Evolutionary conservation across 768 basidiomycete genomes (phyloP).

Genomic region (Mycena filopes): DNA sequence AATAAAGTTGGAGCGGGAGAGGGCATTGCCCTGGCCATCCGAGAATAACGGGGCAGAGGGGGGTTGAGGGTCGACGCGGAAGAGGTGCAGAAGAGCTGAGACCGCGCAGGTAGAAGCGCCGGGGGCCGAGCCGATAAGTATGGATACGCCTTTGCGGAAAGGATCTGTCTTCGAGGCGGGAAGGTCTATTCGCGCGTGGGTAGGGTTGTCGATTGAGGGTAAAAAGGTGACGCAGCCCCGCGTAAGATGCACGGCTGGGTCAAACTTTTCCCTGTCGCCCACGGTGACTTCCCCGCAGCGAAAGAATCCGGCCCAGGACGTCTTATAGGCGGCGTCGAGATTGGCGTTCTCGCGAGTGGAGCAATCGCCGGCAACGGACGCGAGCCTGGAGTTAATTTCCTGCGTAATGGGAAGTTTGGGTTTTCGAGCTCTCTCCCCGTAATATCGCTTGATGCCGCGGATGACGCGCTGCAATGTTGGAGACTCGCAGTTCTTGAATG

Average conservation of each 20-base stretch:
- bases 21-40: slow-evolving; percentile 1
- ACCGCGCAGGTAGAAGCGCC: not conserved
- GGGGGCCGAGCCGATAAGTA: not conserved
- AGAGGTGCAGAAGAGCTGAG: not conserved
- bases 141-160: not conserved
- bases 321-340: not conserved
- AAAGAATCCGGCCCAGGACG: not conserved
- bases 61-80: not conserved
- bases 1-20: slow-evolving; percentile 32
- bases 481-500: slow-evolving; percentile 39
- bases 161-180: slow-evolving; percentile 2
- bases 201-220: not conserved
- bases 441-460: slow-evolving; percentile 44
- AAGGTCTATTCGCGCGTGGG: not conserved
- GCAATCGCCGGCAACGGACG: not conserved
- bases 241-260: not conserved
- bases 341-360: not conserved
- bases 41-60: not conserved
- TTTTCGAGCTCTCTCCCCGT: slow-evolving; percentile 39
- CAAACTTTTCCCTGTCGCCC: not conserved
- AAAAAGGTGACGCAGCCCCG: not conserved
- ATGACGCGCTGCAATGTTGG: slow-evolving; percentile 41
- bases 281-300: not conserved
- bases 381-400: slow-evolving; percentile 25
- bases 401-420: slow-evolving; percentile 21